Conservation (phyloP, 768 basidiomycete species). For the Cubamyces lactineus region DNA sequence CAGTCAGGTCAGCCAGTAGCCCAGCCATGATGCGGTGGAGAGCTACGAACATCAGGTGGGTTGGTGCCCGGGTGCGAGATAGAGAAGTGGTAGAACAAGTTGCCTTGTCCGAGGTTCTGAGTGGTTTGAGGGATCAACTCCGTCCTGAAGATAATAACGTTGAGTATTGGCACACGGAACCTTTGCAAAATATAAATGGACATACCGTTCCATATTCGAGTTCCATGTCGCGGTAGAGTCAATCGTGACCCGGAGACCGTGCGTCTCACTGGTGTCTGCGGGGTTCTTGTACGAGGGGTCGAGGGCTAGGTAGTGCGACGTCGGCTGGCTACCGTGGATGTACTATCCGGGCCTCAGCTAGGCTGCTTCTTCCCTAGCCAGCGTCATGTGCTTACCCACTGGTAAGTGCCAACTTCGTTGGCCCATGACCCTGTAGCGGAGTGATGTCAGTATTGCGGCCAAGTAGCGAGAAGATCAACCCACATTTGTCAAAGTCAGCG, state of each 20-base stretch:
- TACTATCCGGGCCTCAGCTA: slow-evolving; percentile 29
- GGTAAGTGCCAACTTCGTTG: slow-evolving; percentile 55
- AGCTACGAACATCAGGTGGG: slow-evolving; percentile 47
- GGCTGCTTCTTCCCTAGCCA: too few relatives aligned
- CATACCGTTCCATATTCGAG: slow-evolving; percentile 44
- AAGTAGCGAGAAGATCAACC: slow-evolving; percentile 17
- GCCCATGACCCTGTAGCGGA: slow-evolving; percentile 53
- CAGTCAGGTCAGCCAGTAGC: not conserved
- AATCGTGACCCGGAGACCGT: slow-evolving; percentile 58
- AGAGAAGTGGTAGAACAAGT: slow-evolving; percentile 67
- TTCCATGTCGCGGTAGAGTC: slow-evolving; percentile 60
- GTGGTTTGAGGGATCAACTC: slow-evolving; percentile 47
- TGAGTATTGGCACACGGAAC: not conserved
- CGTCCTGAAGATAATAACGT: slow-evolving; percentile 14
- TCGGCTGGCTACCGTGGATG: slow-evolving; percentile 58
- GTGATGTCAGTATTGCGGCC: not conserved
- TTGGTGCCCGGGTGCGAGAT: slow-evolving; percentile 52
- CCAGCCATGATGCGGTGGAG: not conserved
- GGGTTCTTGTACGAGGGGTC: slow-evolving; percentile 60
- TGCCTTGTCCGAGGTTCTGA: slow-evolving; percentile 57
- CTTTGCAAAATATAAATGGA: slow-evolving; percentile 18
- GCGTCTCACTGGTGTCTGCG: slow-evolving; percentile 50
- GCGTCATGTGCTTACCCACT: slow-evolving; percentile 46
- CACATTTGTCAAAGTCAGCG: slow-evolving; percentile 57
- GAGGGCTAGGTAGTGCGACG: slow-evolving; percentile 56